A percentile compares a stretch with the other conserved stretches of the same genome.
These are phyloP conservation scores for Emericellopsis terricola DNA, from an alignment of 495 filamentous ascomycete species.

Conservation along the genomic window DNA sequence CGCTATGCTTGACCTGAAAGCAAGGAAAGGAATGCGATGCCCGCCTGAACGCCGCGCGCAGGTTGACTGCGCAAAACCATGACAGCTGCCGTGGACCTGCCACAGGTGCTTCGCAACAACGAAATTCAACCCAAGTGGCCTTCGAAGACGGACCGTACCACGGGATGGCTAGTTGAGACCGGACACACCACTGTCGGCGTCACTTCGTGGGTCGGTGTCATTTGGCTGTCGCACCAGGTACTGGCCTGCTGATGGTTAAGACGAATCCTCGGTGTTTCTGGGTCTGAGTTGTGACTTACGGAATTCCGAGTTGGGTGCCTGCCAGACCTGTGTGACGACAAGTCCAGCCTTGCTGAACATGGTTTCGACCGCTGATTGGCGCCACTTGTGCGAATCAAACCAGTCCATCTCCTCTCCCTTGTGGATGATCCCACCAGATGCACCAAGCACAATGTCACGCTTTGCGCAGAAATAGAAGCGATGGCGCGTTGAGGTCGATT, in stretches of 20 bases:
- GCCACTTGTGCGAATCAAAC: conserved; percentile 5
- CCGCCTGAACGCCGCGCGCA: no score
- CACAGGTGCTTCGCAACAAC: no score
- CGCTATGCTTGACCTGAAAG: conserved; percentile 1
- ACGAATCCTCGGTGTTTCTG: no score
- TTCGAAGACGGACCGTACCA: no score
- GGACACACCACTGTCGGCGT: conserved; percentile 1
- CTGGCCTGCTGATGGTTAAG: neutral
- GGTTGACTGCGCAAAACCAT: no score
- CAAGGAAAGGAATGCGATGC: neutral
- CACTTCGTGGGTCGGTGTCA: neutral
- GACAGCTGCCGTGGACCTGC: no score
- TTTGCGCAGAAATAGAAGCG: conserved; percentile 1
- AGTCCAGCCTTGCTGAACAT: conserved; percentile 2
- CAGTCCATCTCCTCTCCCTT: conserved; percentile 2
- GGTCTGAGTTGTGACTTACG: neutral
- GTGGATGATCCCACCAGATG: neutral
- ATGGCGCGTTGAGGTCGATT: neutral
- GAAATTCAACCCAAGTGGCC: no score
- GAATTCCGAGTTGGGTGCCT: conserved; percentile 2
- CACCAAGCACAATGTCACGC: neutral
- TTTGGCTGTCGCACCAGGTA: neutral
- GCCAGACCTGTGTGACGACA: conserved; percentile 1
- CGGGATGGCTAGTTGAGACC: neutral
- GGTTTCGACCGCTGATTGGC: neutral